Base-by-base conservation (phyloP, 176 grass and related monocot genomes). In the Thinopyrum elongatum region DNA sequence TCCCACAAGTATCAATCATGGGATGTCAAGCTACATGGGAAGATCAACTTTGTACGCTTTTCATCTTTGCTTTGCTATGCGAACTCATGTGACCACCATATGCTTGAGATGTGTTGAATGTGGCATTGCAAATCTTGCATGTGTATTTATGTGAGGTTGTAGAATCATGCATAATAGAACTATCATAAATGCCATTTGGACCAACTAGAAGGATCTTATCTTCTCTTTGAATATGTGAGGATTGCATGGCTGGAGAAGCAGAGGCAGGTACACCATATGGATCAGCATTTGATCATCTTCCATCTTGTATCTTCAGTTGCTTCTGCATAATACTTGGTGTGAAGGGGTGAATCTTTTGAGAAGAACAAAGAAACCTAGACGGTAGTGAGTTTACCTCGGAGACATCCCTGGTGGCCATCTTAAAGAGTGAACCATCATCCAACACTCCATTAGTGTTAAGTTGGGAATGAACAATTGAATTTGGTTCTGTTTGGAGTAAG, bases 71-170 rank as follows among this genome's bases (percentile, higher is more conserved):
- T 51, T 87, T 87, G 85, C 67, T 81, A 35, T 87, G 77, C 4
- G 13, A 22, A 47, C 77, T 87, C 85, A 74, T 81, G 57, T 87
- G 85, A 19, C 85, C 85, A 38, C 85, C 77, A 35, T 74, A 87
- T 3, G 85, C 77, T 51, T 87, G 85, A 51, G 28, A 57, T 7
- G 67, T 14, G 3, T 8, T 7, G 15, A 87, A 87, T 10, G 2
- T 28, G 16, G 6, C 9, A 7, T 10, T 13, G 1, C 51, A 81
- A 4, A 28, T 7, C 9, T 19, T 22, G 22, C 85, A 87, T 51
- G 1, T 74, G 57, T 51, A 53, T 17, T 11, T 55, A 57, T 47
- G 22, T 10, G 59, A 21, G 51, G 4, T 55, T 19, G 6, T 19
- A 19, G 16, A 55, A 55, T 55, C 15, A 21, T 55, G 15, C 51